Evolutionary conservation across 108 stramenopile genomes (phyloP), one percentile per base, ranked within the genome.

Genomic region (Cyclostephanos invisitatus): DNA sequence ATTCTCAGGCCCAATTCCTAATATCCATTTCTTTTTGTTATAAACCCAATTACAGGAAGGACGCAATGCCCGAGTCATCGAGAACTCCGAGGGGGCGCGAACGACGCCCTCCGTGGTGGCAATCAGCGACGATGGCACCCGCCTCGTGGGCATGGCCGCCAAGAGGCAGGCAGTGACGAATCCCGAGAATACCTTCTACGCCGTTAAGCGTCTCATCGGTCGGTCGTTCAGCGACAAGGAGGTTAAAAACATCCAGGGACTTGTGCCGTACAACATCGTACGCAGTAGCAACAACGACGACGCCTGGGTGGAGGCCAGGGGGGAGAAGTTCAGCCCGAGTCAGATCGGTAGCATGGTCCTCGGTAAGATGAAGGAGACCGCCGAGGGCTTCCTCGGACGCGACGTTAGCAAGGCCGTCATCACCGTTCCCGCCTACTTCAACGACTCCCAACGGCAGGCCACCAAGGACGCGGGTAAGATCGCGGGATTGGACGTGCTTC

Each of bases 341-440:
- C 99, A 99, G 84, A 97, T 99, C 72, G 98, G 98, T 60, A 90
- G 88, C 70, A 98, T 99, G 97, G 98, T 99, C 24, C 80, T 99
- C 57, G 90, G 91, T 51, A 99, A 99, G 76, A 99, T 99, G 99
- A 99, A 99, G 90, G 99, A 98, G 75, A 99, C 99, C 11, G 94
- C 98, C 10, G 98, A 98, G 76, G 92, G 84, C 61, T 99, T 98
- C 71, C 87, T 99, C 72, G 99, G 99, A 46, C 72, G 96, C n/a
- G 82, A 86, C 37, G 97, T 98, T 21, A 87, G 64, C 78, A 98
- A 98, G 90, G 98, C 99, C 24, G 98, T 99, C 53, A 83, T 99
- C 55, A 99, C 99, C 40, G 99, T 99, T 25, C 99, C 99, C 18
- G 99, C 99, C 57, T 99, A 99, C 84, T 99, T 99, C 78, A 99